phyloP scores from a whole-genome alignment of 176 grass and related monocot species.

The Poa pratensis region DNA sequence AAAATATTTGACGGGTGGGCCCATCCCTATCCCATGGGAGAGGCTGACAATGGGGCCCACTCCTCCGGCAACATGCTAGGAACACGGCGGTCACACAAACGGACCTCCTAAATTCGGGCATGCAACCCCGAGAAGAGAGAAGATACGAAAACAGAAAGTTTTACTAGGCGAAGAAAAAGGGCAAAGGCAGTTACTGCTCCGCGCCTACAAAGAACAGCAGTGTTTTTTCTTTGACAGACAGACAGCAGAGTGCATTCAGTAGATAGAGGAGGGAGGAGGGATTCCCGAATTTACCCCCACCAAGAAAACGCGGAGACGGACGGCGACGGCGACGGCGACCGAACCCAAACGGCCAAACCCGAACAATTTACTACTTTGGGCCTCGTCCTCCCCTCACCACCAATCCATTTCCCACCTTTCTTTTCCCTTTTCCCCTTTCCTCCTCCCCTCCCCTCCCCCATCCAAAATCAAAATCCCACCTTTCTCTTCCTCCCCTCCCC shows the following conservation, averaged over 20 bases:
- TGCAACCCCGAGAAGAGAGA: not conserved
- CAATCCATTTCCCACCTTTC: slow-evolving; percentile 24
- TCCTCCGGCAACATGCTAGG: not conserved
- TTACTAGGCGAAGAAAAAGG: not conserved
- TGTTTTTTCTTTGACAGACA: too few species aligned
- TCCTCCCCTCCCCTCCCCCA: not conserved
- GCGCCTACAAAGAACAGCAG: not conserved
- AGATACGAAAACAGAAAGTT: not conserved
- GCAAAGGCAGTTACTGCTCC: not conserved
- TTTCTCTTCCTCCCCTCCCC: not conserved
- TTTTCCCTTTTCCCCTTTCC: not conserved
- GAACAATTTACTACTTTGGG: slow-evolving; percentile 25
- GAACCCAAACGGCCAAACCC: not conserved
- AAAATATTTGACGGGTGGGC: too few species aligned
- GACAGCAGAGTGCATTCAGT: not conserved
- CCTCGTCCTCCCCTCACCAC: slow-evolving; percentile 3
- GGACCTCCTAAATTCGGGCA: not conserved
- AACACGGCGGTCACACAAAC: slow-evolving; percentile 42
- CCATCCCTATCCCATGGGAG: not conserved
- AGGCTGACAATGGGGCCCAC: not conserved
- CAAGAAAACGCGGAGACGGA: not conserved
- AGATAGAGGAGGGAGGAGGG: not conserved
- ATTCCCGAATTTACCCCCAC: slow-evolving; percentile 1
- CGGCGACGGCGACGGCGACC: slow-evolving; percentile 15
- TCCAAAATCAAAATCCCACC: not conserved